Conservation (phyloP, 2,329 filamentous ascomycete species). For the Penicillium sp. region DNA sequence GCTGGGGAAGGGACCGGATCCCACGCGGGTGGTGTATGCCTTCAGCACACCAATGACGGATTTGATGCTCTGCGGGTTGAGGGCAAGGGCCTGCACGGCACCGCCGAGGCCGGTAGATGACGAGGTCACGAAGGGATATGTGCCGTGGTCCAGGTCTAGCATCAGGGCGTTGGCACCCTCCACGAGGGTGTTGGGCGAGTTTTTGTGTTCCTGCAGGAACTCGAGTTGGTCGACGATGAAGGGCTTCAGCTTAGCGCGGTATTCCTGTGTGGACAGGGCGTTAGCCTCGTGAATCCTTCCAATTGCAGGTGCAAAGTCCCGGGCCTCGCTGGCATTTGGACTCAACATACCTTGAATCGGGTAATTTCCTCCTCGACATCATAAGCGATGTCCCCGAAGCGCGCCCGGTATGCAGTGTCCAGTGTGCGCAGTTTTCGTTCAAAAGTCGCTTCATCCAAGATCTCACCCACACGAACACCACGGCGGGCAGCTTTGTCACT, state of each 20-base stretch:
- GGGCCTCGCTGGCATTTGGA: no score
- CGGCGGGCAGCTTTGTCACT: slow-evolving; percentile 60
- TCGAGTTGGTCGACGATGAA: slow-evolving; percentile 48
- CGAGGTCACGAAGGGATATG: slow-evolving; percentile 51
- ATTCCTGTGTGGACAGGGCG: slow-evolving; percentile 32
- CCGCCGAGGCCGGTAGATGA: slow-evolving; percentile 50
- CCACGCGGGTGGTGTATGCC: slow-evolving; percentile 61
- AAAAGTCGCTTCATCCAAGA: slow-evolving; percentile 56
- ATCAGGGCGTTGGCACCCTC: slow-evolving; percentile 64
- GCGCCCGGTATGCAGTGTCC: slow-evolving; percentile 53
- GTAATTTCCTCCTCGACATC: slow-evolving; percentile 59
- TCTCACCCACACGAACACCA: slow-evolving; percentile 58
- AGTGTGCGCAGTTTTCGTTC: slow-evolving; percentile 55
- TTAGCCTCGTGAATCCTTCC: neutral
- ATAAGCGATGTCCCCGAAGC: slow-evolving; percentile 60
- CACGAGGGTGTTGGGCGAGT: slow-evolving; percentile 56
- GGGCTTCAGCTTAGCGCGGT: slow-evolving; percentile 37
- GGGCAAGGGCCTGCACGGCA: slow-evolving; percentile 57
- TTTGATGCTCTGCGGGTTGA: slow-evolving; percentile 56
- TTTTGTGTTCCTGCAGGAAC: slow-evolving; percentile 55
- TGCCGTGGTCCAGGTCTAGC: slow-evolving; percentile 57
- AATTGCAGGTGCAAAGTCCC: neutral
- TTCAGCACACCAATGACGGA: slow-evolving; percentile 63
- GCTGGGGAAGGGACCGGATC: slow-evolving; percentile 61
- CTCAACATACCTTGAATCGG: slow-evolving; percentile 50